Evolutionary conservation across 1,284 basidiomycete species (phyloP).

Genomic region (Tilletia horrida): DNA sequence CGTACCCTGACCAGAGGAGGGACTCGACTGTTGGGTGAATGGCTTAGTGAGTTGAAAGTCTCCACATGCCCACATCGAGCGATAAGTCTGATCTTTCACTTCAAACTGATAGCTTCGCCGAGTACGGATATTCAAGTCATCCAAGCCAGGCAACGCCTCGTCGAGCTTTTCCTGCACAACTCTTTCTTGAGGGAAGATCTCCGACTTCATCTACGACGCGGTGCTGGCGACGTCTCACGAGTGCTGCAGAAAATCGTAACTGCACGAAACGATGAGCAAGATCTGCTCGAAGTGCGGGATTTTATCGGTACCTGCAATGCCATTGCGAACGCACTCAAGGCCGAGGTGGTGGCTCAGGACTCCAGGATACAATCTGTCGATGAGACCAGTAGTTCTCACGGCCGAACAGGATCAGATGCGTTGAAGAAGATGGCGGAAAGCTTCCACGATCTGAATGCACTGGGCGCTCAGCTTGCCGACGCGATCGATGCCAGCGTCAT

Average conservation of each 20-base stretch:
- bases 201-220: constrained; percentile 26
- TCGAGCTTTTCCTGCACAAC: constrained; percentile 33
- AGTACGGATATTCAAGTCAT: constrained; percentile 39
- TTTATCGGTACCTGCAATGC: constrained; percentile 33
- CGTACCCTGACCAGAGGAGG: constrained; percentile 50
- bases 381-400: too few relatives aligned
- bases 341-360: too few relatives aligned
- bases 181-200: constrained; percentile 41
- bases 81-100: not conserved
- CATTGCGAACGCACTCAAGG: constrained; percentile 23
- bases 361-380: too few relatives aligned
- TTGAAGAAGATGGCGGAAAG: constrained; percentile 12
- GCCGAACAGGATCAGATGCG: not conserved
- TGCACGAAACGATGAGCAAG: constrained; percentile 46
- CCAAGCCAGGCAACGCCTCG: constrained; percentile 35
- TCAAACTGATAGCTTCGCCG: constrained; percentile 24
- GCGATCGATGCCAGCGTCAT: constrained; percentile 54
- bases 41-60: constrained; percentile 33
- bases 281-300: constrained; percentile 49
- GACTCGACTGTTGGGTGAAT: constrained; percentile 43
- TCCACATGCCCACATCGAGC: not conserved
- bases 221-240: constrained; percentile 44
- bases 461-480: constrained; percentile 27
- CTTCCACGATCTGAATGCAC: constrained; percentile 7
- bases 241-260: constrained; percentile 46